These are phyloP conservation scores for Pterothamnion heteromorphum DNA, from an alignment of 31 red algal species.

Conservation along the genomic window DNA sequence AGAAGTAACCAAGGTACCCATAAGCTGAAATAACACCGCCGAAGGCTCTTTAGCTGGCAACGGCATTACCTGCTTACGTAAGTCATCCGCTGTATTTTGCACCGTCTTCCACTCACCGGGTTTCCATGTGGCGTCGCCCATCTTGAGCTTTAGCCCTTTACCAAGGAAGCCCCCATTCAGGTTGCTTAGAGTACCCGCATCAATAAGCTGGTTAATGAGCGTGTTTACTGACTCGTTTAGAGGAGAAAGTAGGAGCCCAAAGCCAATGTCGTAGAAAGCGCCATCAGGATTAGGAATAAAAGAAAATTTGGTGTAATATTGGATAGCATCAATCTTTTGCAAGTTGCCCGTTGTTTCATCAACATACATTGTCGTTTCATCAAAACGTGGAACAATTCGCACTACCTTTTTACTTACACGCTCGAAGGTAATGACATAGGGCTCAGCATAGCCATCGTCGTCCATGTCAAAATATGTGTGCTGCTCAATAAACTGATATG, in stretches of 20 bases:
- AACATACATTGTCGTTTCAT: not conserved
- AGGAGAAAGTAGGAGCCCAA: not conserved
- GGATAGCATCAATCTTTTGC: not conserved
- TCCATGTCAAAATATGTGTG: not conserved
- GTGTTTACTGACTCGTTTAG: not conserved
- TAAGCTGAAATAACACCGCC: not conserved
- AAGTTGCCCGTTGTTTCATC: not conserved
- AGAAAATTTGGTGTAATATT: not conserved
- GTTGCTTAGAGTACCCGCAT: not conserved
- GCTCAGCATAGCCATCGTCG: conserved; percentile 8
- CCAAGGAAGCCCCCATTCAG: not conserved
- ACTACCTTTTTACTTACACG: not conserved
- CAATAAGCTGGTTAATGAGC: not conserved
- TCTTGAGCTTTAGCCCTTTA: not conserved
- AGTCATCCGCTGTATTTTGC: not conserved
- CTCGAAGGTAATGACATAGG: not conserved
- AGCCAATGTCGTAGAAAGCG: not conserved
- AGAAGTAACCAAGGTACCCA: not conserved
- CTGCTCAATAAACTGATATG: not conserved
- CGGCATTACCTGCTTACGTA: not conserved
- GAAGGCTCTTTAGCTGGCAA: not conserved
- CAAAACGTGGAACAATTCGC: not conserved
- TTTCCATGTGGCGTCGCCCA: not conserved
- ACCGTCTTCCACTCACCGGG: not conserved
- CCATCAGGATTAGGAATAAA: conserved; percentile 11